phyloP scores from a whole-genome alignment of 257 asterid species.

The Solanum neorickii region DNA sequence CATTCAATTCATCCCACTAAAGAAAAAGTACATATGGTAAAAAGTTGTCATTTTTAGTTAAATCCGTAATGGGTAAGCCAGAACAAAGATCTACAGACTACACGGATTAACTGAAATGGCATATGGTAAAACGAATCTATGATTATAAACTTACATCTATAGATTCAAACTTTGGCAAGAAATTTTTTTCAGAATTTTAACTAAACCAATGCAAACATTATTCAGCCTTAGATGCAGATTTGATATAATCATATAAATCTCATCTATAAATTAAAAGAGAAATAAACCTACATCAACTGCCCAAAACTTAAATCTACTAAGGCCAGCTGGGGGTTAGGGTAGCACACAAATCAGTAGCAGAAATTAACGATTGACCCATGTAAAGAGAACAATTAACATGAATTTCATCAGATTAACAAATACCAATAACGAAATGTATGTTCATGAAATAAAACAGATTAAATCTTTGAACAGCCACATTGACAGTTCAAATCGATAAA shows the following conservation, averaged over 20 bases:
- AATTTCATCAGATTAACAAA: not conserved
- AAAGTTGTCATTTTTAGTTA: not conserved
- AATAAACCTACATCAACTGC: not conserved
- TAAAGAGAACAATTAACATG: not conserved
- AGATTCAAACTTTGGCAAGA: not conserved
- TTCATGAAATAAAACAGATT: not conserved
- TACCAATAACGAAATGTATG: not conserved
- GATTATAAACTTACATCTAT: not conserved
- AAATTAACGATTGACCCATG: not conserved
- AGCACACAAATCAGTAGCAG: not conserved
- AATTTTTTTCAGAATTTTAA: not conserved
- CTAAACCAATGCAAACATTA: not conserved
- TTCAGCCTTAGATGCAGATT: not conserved
- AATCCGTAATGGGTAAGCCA: not conserved
- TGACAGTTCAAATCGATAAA: not conserved
- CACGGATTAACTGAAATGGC: not conserved
- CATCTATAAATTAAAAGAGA: not conserved
- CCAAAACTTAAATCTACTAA: not conserved
- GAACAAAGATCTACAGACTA: not conserved
- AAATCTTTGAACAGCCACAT: not conserved
- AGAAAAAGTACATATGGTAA: not conserved
- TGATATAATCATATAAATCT: not conserved
- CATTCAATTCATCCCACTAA: not conserved
- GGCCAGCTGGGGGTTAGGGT: not conserved
- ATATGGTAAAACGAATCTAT: not conserved